Evolutionary conservation across 768 basidiomycete species (phyloP), one percentile per base, ranked within the genome.

Genomic region (Austroboletus eburneus): DNA sequence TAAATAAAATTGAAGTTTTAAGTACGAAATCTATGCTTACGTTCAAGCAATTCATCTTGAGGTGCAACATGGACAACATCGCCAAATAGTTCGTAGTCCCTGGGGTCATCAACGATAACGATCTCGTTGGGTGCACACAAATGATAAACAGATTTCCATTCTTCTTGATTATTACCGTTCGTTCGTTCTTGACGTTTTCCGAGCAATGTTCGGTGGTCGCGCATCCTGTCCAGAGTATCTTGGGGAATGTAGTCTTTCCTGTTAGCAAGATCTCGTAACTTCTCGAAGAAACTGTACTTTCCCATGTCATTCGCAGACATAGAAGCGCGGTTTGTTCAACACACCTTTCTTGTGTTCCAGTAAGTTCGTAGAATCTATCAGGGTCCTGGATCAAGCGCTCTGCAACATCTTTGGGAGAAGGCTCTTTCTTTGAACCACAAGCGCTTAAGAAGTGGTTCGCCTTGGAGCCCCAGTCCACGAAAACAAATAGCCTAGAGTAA

Each of bases 41-140:
- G 77, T 80, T 96, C 93, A 10, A 97, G 78, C 79, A 57, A 94
- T 90, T 32, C 30, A 62, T 96, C 91, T 59, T 91, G 87, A 1
- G 88, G 86, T 5, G 87, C 87, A 6, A 75, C 76, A 55, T 82
- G 85, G 5, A 94, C 68, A 1, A 73, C 72, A 32, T 83, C 79
- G 4, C 80, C 80, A 59, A 94, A 94, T 12, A 83, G 71, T 49
- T 87, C 82, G 55, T 83, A 79, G 7, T 82, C 70, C 38, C 85
- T 83, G 4, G 80, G 80, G 58, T 95, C 90, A 59, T 98, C 90
- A 8, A 87, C 85, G 36, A 95, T 76, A 20, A 88, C 77, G 13
- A 91, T 81, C 54, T 87, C 76, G 39, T 72, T 72, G 1, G 90
- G 78, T 46, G 67, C 69, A 49, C 79, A 75, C 30, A 94, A 18